Base-by-base conservation (phyloP, 495 filamentous ascomycete species). In the Glonium stellatum region DNA sequence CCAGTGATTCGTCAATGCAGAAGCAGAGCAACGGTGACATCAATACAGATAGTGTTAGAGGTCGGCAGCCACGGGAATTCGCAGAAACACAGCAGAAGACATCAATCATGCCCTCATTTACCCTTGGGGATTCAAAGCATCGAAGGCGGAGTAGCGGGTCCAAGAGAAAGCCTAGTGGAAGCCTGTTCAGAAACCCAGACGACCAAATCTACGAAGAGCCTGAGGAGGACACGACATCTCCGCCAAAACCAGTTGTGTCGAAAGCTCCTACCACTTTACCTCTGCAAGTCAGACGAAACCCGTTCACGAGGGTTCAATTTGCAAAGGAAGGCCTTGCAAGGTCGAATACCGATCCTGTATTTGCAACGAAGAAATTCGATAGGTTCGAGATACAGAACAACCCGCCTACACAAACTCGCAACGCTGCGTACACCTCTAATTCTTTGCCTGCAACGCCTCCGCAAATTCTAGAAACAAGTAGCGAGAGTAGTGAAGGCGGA, bases 141-240 rank as follows among this genome's bases (percentile, higher is more conserved):
- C 71, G 42, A 73, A 70, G 67, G 23, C 66, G 57, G 5, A 60
- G 60, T 64, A 67, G 64, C 36, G 55, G 64, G 64, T 46, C 59
- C 51, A 53, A 85, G 81, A 67, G 82, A 78, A 35, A 81, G 82
- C 65, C 70, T 53, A 72, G 64, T 52, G 64, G 50, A 36, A 70
- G 64, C 41, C 46, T 72, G n/a, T 77, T 72, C 65, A 80, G 65
- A 76, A 78, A 70, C 75, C 81, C 87, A 4, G 82, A 86, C 34
- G 89, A 95, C 60, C 84, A 92, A 63, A 96, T 96, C 53, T 96
- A 88, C 75, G 90, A 96, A 71, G 91, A 96, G 62, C 85, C 87
- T 1, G 80, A 85, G 55, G 74, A 78, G 47, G 56, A 67, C 22
- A 35, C 48, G 52, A n/a, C 66, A 64, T 47, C 63, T 18, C 58